Conservation (phyloP, 2,329 filamentous ascomycete species). For the Penicillium sp. region DNA sequence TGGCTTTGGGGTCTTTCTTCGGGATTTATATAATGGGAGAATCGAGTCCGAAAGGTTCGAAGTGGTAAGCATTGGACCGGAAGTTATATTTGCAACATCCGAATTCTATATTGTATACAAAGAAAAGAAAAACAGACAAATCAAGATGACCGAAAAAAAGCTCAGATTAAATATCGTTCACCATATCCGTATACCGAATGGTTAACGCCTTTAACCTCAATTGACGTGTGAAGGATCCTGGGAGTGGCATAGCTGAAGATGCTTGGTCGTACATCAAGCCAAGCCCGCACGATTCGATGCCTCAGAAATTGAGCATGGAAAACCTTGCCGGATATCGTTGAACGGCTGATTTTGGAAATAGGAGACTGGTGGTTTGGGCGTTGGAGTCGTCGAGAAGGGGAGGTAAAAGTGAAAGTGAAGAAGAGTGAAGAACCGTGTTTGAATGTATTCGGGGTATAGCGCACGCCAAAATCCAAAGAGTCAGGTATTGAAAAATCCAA, state of each 20-base stretch:
- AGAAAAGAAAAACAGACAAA: background rate
- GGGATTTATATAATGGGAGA: background rate
- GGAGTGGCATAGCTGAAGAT: background rate
- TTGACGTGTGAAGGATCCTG: background rate
- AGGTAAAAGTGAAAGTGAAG: background rate
- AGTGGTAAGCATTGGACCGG: background rate
- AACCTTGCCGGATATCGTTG: background rate
- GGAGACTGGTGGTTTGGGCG: background rate
- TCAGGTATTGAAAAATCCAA: background rate
- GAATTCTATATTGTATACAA: background rate
- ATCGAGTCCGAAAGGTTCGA: too few species aligned
- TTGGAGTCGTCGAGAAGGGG: background rate
- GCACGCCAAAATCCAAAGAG: constrained; percentile 3
- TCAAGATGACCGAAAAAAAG: background rate
- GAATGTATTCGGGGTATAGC: constrained; percentile 7
- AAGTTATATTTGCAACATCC: background rate
- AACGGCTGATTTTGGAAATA: background rate
- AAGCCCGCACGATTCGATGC: background rate
- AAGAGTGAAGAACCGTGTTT: background rate
- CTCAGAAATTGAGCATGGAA: background rate
- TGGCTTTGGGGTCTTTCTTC: background rate
- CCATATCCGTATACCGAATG: background rate
- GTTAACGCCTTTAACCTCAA: background rate
- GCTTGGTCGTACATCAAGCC: background rate
- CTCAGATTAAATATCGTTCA: background rate